A percentile compares a stretch with the other conserved stretches of the same genome.
These are phyloP conservation scores for Solanum bulbocastanum DNA, from an alignment of 257 asterid genomes.

Conservation along the genomic window DNA sequence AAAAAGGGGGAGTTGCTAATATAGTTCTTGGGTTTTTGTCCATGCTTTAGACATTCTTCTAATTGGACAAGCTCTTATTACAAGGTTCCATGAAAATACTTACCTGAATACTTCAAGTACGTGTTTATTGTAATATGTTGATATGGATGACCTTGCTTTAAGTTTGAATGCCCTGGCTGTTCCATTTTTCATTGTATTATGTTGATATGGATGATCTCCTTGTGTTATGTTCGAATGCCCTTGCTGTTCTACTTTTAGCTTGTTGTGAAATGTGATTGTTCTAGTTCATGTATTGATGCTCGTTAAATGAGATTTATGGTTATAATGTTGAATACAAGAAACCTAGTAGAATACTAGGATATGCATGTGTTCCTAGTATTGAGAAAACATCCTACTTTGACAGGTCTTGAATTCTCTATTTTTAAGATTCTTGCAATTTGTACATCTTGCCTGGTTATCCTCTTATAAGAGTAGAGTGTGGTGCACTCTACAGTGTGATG, in stretches of 20 bases:
- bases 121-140: neutral
- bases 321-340: neutral
- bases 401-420: neutral
- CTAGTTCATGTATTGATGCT: neutral
- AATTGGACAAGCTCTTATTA: neutral
- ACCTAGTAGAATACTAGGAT: neutral
- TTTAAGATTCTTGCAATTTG: neutral
- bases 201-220: neutral
- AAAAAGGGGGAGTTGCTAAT: neutral
- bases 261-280: neutral
- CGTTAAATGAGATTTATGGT: neutral
- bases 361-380: neutral
- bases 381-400: neutral
- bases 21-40: neutral
- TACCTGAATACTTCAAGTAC: neutral
- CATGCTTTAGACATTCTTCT: neutral
- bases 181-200: neutral
- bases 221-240: neutral
- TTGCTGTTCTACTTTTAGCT: neutral
- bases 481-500: neutral
- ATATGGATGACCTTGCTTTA: neutral
- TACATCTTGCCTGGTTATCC: neutral
- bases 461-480: neutral
- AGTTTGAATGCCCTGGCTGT: neutral
- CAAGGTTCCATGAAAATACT: neutral